Evolutionary conservation across 345 rosid genomes (phyloP), one percentile per base, ranked within the genome.

Genomic region (Chamaenerion angustifolium): DNA sequence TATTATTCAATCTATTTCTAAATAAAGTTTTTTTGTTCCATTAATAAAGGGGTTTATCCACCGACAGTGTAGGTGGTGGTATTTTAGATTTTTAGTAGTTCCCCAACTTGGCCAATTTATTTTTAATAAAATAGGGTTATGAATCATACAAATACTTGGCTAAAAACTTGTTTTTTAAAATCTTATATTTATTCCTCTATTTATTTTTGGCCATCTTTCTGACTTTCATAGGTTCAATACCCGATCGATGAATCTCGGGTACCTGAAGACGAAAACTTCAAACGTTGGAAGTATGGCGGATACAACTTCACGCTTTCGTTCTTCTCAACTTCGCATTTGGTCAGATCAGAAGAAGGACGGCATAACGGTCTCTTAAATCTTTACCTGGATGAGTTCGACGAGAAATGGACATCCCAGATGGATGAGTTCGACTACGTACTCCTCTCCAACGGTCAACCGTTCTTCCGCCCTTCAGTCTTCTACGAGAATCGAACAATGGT

Each of bases 381-480:
- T 52, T 51, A 73, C 71, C 59, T 81, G 6, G 88, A 78, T 27
- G 58, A 73, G 49, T 60, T 71, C 12, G 76, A 75, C 46, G 75
- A 71, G 3, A 58, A 68, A n/a, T 81, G 88, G 88, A 58, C 67
- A 0, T 43, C 43, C 7, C 49, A 71, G 69, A 56, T 81, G 15
- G 64, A 65, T 40, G 49, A 11, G 19, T 77, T 75, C 12, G 70
- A 75, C 52, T 73, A 66, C 23, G 71, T 73, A 43, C 73, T 81
- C 55, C 43, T 81, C 49, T 81, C 81, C 1, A 76, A 58, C 0
- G 81, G 88, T 35, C 78, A 70, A 14, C 77, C 83, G 83, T 77
- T 77, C 71, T 77, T 71, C 51, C 71, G 81, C 5, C 77, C 78
- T 1, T 53, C 66, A 27, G 12, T 64, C 40, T 72, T 63, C 63